phyloP scores from a whole-genome alignment of 306 rosid species.

The Gastrolobium bilobum region DNA sequence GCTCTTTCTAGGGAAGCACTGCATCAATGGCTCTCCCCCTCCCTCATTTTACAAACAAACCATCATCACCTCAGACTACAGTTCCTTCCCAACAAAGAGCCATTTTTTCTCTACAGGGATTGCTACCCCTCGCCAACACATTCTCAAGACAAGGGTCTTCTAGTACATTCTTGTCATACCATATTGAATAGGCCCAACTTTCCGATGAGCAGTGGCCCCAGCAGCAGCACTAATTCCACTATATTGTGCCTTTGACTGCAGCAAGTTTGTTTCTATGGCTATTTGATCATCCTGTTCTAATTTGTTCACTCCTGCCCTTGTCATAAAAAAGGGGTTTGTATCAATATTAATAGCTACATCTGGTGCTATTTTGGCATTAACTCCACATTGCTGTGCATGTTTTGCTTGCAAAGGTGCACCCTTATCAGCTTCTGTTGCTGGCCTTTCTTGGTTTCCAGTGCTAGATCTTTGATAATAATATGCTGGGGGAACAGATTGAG shows the following conservation, averaged over 20 bases:
- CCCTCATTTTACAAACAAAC: constrained; percentile 49
- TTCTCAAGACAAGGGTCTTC: constrained; percentile 6
- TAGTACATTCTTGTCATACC: constrained; percentile 85
- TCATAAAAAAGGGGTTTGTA: constrained; percentile 90
- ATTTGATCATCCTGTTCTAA: constrained; percentile 68
- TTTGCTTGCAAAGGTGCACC: constrained; percentile 62
- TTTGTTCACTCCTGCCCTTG: constrained; percentile 79
- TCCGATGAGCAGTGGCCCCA: constrained; percentile 74
- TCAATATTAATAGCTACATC: constrained; percentile 80
- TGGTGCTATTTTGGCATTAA: constrained; percentile 71
- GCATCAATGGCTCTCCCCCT: constrained; percentile 33
- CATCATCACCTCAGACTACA: constrained; percentile 29
- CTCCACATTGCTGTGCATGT: constrained; percentile 70
- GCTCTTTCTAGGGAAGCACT: constrained; percentile 45
- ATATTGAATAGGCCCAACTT: constrained; percentile 74
- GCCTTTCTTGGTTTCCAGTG: constrained; percentile 64
- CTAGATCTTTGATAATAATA: constrained; percentile 75
- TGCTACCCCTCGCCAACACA: constrained; percentile 36
- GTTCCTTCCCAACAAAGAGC: constrained; percentile 39
- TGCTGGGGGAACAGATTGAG: constrained; percentile 71
- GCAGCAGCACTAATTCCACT: constrained; percentile 66
- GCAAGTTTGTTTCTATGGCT: constrained; percentile 68
- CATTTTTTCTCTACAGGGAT: constrained; percentile 36
- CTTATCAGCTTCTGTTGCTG: constrained; percentile 59
- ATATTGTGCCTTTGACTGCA: constrained; percentile 76